These are phyloP conservation scores for Candida mattraensis DNA, from an alignment of 805 yeast species.

Conservation along the genomic window DNA sequence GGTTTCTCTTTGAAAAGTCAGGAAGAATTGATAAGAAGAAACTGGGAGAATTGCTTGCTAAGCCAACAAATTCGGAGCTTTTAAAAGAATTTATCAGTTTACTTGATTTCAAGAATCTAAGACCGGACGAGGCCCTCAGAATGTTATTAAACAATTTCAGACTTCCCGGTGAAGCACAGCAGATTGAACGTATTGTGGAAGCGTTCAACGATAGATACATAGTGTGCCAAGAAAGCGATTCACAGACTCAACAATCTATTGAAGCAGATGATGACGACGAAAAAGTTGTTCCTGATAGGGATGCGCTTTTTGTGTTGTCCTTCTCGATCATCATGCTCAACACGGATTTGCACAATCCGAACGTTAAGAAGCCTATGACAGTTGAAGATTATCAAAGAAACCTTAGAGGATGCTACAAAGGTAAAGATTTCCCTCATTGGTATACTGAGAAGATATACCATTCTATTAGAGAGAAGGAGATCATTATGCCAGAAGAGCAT, in stretches of 20 bases:
- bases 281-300: conserved; percentile 72
- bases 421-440: conserved; percentile 80
- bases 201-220: conserved; percentile 81
- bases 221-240: conserved; percentile 42
- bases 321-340: conserved; percentile 93
- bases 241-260: conserved; percentile 6
- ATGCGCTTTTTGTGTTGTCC: conserved; percentile 84
- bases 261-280: conserved; percentile 31
- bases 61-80: conserved; percentile 62
- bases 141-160: conserved; percentile 79
- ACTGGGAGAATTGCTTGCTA: conserved; percentile 83
- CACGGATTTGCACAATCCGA: conserved; percentile 92
- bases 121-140: conserved; percentile 94
- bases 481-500: conserved; percentile 97
- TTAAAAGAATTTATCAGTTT: conserved; percentile 62
- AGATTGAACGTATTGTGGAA: conserved; percentile 89
- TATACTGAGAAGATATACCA: conserved; percentile 77
- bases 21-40: conserved; percentile 83
- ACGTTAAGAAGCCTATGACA: conserved; percentile 88
- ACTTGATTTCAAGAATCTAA: conserved; percentile 71
- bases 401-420: conserved; percentile 74
- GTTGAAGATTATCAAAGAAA: conserved; percentile 78
- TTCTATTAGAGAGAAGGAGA: conserved; percentile 82
- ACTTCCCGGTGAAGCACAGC: conserved; percentile 96
- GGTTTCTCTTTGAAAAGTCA: conserved; percentile 74